Conservation (phyloP, 2,329 filamentous ascomycete genomes). For the Shiraia sp. region DNA sequence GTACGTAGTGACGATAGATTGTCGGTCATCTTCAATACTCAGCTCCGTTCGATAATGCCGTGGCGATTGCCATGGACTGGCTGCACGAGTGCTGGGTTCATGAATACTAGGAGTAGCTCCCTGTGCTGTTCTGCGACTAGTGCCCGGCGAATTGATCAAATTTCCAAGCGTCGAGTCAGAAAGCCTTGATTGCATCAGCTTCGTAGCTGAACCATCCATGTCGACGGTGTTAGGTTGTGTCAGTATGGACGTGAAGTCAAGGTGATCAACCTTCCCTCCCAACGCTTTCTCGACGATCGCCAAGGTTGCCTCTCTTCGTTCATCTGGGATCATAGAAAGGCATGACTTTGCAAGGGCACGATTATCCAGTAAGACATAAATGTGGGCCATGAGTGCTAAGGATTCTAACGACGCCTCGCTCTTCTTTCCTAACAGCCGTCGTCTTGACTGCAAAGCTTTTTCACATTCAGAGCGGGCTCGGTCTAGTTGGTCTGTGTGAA, state of each 20-base stretch:
- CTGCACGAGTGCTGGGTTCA: too few relatives aligned
- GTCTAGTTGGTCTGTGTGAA: conserved; percentile 24
- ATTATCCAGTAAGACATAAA: conserved; percentile 24
- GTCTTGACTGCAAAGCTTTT: conserved; percentile 27
- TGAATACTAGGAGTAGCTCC: too few relatives aligned
- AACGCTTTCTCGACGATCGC: conserved; percentile 20
- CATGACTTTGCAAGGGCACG: conserved; percentile 25
- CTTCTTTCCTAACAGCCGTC: conserved; percentile 30
- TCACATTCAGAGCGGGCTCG: conserved; percentile 29
- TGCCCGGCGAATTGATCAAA: too few relatives aligned
- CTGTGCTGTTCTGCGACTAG: too few relatives aligned
- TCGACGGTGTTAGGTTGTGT: conserved; percentile 5
- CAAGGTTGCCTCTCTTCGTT: conserved; percentile 12
- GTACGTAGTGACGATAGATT: too few relatives aligned
- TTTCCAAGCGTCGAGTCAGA: conserved; percentile 6
- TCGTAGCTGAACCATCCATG: not conserved
- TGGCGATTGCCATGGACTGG: too few relatives aligned
- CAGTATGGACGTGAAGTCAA: conserved; percentile 22
- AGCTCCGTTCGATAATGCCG: too few relatives aligned
- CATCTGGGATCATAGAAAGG: conserved; percentile 25
- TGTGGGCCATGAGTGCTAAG: conserved; percentile 32
- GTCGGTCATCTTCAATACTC: too few relatives aligned
- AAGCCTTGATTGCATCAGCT: conserved; percentile 1
- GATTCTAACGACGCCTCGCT: conserved; percentile 28
- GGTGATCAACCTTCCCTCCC: conserved; percentile 17